These are phyloP conservation scores for Salvia miltiorrhiza DNA, from an alignment of 257 asterid genomes.

Conservation along the genomic window DNA sequence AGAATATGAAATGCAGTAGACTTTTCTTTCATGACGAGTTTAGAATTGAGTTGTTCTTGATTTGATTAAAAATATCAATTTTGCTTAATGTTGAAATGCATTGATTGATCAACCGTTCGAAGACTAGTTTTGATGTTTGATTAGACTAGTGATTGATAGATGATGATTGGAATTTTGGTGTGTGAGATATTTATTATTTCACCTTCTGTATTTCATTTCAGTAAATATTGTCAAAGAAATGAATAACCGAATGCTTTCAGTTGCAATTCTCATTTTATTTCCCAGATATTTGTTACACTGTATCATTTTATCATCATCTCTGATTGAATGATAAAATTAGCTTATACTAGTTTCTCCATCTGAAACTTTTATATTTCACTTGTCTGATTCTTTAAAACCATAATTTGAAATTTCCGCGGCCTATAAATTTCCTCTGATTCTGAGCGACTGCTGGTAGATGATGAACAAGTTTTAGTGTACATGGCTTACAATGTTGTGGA, in stretches of 20 bases:
- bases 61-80: not conserved
- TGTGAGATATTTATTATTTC: not conserved
- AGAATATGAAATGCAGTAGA: not conserved
- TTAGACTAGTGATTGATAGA: constrained; percentile 17
- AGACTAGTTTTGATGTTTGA: not conserved
- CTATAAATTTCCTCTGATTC: not conserved
- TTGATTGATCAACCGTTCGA: constrained; percentile 15
- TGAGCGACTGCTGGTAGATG: not conserved
- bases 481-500: not conserved
- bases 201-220: not conserved
- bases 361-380: not conserved
- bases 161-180: constrained; percentile 12
- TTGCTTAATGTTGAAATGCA: not conserved
- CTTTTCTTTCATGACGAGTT: not conserved
- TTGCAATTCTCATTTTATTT: not conserved
- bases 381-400: not conserved
- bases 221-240: not conserved
- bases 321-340: not conserved
- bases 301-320: constrained; percentile 4
- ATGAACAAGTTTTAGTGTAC: not conserved
- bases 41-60: constrained; percentile 17
- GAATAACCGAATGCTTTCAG: constrained; percentile 12
- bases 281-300: not conserved
- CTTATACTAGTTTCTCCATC: not conserved
- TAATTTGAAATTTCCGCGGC: not conserved